phyloP scores from a whole-genome alignment of 129 eudicot genomes.

The Sambucus nigra region DNA sequence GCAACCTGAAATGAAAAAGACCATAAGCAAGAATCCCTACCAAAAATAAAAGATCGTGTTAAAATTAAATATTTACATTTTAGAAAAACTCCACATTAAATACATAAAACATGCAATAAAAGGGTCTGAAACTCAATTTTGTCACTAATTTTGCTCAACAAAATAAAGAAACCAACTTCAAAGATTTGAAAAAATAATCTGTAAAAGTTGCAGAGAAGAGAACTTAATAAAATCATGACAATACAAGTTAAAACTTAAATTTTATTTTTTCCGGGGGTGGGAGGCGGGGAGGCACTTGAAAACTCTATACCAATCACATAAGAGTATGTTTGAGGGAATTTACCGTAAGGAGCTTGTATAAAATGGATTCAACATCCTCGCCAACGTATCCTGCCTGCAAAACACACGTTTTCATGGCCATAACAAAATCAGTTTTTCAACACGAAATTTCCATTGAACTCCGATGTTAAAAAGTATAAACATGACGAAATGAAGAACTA shows the following conservation, averaged over 20 bases:
- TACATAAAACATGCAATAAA: background rate
- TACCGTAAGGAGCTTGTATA: slow-evolving; percentile 88
- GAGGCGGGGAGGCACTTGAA: background rate
- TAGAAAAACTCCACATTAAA: background rate
- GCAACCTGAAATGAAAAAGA: slow-evolving; percentile 55
- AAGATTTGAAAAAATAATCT: no score
- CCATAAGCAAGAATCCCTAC: background rate
- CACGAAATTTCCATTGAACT: no score
- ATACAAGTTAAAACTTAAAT: no score
- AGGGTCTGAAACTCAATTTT: background rate
- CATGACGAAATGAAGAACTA: slow-evolving; percentile 2
- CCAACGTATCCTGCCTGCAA: slow-evolving; percentile 98
- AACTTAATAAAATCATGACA: no score
- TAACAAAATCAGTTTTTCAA: background rate
- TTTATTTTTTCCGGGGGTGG: no score
- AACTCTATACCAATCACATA: background rate
- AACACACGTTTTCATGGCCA: slow-evolving; percentile 7
- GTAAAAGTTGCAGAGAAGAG: background rate
- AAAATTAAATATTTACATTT: no score
- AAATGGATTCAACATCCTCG: slow-evolving; percentile 93
- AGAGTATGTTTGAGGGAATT: slow-evolving; percentile 12
- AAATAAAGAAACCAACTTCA: no score
- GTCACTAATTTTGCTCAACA: no score
- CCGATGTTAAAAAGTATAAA: no score
- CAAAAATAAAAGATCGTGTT: background rate